Evolutionary conservation across 208 protist species (phyloP).

Genomic region (Naegleria fowleri): DNA sequence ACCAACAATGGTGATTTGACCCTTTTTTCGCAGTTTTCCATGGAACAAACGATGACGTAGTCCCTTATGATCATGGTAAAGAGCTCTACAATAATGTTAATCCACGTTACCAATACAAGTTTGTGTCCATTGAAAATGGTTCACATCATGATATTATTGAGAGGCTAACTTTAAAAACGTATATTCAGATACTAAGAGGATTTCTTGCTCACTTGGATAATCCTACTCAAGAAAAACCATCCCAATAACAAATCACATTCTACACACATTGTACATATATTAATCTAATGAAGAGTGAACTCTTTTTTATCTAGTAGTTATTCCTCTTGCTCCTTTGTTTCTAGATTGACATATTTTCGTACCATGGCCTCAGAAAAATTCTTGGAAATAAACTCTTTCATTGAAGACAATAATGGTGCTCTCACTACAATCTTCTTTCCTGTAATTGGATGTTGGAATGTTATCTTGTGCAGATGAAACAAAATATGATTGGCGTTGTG

Average conservation of each 20-base stretch:
- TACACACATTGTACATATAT: not conserved
- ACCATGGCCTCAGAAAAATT: not conserved
- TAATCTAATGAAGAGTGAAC: not conserved
- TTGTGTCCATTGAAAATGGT: not conserved
- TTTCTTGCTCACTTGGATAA: not conserved
- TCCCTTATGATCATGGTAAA: not conserved
- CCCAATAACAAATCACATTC: too few species aligned
- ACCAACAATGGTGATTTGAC: too few species aligned
- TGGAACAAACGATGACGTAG: not conserved
- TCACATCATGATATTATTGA: constrained; percentile 25
- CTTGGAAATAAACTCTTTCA: not conserved
- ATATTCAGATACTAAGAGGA: not conserved
- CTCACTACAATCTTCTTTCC: not conserved
- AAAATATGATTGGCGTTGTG: not conserved
- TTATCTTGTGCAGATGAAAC: not conserved
- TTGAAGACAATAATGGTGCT: not conserved
- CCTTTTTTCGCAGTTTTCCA: not conserved
- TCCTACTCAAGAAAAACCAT: too few species aligned
- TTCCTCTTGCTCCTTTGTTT: not conserved
- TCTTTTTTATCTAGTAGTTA: not conserved
- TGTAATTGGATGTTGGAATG: not conserved
- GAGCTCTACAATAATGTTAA: not conserved
- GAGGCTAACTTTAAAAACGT: not conserved
- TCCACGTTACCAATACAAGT: not conserved
- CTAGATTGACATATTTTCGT: not conserved